Evolutionary conservation across 2,329 filamentous ascomycete species (phyloP).

Genomic region (Didymella arachidicola): DNA sequence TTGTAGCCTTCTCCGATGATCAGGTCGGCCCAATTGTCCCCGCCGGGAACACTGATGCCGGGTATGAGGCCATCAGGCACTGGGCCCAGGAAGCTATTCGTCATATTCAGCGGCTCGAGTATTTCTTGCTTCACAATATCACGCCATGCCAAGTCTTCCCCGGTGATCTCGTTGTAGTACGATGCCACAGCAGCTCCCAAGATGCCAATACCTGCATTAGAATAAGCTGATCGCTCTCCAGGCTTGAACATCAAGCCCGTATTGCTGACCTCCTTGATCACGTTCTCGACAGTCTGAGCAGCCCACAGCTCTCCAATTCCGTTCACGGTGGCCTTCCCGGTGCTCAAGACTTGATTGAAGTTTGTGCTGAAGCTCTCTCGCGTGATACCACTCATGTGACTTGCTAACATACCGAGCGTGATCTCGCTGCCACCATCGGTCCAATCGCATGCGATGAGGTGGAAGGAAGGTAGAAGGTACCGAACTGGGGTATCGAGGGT

Average conservation of each 20-base stretch:
- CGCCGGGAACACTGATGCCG: constrained; percentile 35
- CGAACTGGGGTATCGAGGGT: constrained; percentile 36
- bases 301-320: constrained; percentile 42
- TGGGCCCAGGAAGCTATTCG: constrained; percentile 17
- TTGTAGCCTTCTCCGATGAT: constrained; percentile 41
- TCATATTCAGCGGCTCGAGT: constrained; percentile 30
- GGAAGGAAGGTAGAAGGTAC: constrained; percentile 33
- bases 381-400: constrained; percentile 41
- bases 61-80: constrained; percentile 22
- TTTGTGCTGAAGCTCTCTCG: constrained; percentile 42
- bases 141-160: constrained; percentile 32
- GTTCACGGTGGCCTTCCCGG: constrained; percentile 33
- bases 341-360: constrained; percentile 39
- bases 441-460: constrained; percentile 38
- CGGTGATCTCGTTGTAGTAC: constrained; percentile 36
- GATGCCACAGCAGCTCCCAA: constrained; percentile 36
- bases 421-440: constrained; percentile 43
- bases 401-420: constrained; percentile 43
- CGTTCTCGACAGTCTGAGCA: constrained; percentile 25
- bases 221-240: constrained; percentile 41
- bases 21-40: constrained; percentile 39
- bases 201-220: constrained; percentile 41
- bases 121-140: constrained; percentile 31
- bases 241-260: constrained; percentile 42
- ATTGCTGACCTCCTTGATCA: constrained; percentile 30